Base-by-base conservation (phyloP, 805 yeast genomes). In the Zygosaccharomyces bailii region DNA sequence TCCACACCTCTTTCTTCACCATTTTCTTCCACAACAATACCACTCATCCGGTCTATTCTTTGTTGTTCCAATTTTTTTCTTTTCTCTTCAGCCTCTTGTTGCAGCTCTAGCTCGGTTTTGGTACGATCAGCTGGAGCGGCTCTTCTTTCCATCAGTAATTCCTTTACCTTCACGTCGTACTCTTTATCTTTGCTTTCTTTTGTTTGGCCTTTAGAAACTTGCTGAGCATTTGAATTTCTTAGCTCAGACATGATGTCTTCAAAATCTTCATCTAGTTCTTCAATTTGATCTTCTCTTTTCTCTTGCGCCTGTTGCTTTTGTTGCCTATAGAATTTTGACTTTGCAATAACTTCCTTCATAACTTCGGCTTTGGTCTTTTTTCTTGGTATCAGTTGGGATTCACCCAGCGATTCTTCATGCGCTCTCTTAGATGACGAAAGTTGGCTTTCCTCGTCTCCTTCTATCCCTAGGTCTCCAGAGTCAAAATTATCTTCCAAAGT, bases 121-220 rank as follows among this genome's bases (percentile, higher is more conserved):
- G 91, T 84, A 66, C 90, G 74, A 44, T 84, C 91, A 17, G 90
- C 80, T 24, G 93, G 93, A 1, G 75, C 89, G 8, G 93, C 83
- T 59, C 90, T 74, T 63, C 80, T 79, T 49, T 86, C 93, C 56
- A 82, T 69, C 2, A 79, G 76, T 48, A 84, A 72, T 57, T 80
- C 84, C 50, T 79, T 74, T 14, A 85, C 85, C 53, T 79, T 77
- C 56, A 70, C 71, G 56, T 84, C 89, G 61, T 86, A 86, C 19
- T 74, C 79, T 8, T 70, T 62, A 40, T 66, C 69, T 1, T 65
- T 53, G 48, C 67, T 69, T 32, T 70, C 38, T 33, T 55, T 71
- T 43, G 70, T 67, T 18, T 61, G 65, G 39, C 59, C 42, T 24
- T 46, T 51, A 3, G 64, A 60, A 2, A 53, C 45, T 0, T 44